Evolutionary conservation across 345 rosid genomes (phyloP).

Genomic region (Camelina sativa): DNA sequence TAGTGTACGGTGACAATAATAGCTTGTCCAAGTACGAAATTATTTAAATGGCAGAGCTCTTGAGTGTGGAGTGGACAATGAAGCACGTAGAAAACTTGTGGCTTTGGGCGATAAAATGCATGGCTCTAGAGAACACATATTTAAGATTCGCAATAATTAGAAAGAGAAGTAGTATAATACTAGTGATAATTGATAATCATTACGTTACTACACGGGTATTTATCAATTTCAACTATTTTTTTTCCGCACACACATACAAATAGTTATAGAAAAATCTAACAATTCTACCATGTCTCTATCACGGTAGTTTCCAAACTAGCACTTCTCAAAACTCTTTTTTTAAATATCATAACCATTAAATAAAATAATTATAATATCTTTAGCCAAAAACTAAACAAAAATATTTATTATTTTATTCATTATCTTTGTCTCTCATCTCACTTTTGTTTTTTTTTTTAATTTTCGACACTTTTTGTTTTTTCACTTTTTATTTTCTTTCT

Average conservation of each 20-base stretch:
- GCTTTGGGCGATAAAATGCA: not conserved
- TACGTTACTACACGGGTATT: not conserved
- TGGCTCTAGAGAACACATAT: constrained; percentile 3
- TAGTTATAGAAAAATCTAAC: too few relatives aligned
- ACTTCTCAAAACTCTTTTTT: too few relatives aligned
- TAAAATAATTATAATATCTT: too few relatives aligned
- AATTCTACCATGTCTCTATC: too few relatives aligned
- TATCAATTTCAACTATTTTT: not conserved
- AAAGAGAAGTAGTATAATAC: constrained; percentile 9
- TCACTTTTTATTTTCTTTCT: too few relatives aligned
- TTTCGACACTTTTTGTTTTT: too few relatives aligned
- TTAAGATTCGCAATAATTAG: constrained; percentile 14
- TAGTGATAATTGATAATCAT: constrained; percentile 14
- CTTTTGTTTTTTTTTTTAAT: too few relatives aligned
- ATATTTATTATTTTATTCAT: too few relatives aligned
- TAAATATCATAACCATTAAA: too few relatives aligned
- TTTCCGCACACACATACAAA: not conserved
- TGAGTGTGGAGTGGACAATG: constrained; percentile 17
- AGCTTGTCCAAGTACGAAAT: not conserved
- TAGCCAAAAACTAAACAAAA: too few relatives aligned
- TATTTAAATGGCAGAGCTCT: constrained; percentile 13
- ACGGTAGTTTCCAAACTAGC: too few relatives aligned
- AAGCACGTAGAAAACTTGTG: not conserved
- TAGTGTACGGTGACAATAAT: not conserved
- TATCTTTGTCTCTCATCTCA: too few relatives aligned